These are phyloP conservation scores for Camellia granthamiana DNA, from an alignment of 148 eudicot genomes.

Conservation along the genomic window DNA sequence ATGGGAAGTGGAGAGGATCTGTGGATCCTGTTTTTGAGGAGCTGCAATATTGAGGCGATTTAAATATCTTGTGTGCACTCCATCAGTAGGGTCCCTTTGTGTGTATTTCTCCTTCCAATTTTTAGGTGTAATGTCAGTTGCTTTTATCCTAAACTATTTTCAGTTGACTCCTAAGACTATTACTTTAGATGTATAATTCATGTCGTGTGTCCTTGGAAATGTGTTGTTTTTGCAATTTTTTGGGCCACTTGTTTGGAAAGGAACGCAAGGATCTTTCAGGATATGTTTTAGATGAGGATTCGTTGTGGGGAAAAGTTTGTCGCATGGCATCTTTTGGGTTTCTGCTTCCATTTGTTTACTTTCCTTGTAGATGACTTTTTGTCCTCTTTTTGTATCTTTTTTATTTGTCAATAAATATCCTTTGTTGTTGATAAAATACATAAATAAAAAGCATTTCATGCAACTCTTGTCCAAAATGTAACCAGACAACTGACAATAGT, in stretches of 20 bases:
- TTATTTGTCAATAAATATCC: too few species aligned
- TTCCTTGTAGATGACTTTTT: too few species aligned
- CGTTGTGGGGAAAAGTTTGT: too few species aligned
- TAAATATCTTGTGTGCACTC: not conserved
- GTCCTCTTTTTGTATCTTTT: too few species aligned
- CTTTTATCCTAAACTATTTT: not conserved
- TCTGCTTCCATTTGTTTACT: too few species aligned
- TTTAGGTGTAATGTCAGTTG: not conserved
- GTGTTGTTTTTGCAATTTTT: not conserved
- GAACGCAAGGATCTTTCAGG: too few species aligned
- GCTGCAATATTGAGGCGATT: conserved; percentile 61
- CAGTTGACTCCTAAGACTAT: not conserved
- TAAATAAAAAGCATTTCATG: conserved; percentile 2
- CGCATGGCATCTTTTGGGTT: too few species aligned
- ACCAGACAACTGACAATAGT: not conserved
- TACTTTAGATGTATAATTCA: not conserved
- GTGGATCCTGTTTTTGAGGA: conserved; percentile 94
- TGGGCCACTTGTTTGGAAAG: too few species aligned
- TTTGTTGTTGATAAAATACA: too few species aligned
- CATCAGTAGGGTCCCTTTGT: not conserved
- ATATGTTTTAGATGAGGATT: too few species aligned
- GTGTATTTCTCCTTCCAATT: not conserved
- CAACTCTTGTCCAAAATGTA: not conserved
- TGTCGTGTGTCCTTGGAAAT: not conserved
- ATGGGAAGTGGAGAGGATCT: conserved; percentile 81